Evolutionary conservation across 768 basidiomycete species (phyloP).

Genomic region (Cyathus striatus): DNA sequence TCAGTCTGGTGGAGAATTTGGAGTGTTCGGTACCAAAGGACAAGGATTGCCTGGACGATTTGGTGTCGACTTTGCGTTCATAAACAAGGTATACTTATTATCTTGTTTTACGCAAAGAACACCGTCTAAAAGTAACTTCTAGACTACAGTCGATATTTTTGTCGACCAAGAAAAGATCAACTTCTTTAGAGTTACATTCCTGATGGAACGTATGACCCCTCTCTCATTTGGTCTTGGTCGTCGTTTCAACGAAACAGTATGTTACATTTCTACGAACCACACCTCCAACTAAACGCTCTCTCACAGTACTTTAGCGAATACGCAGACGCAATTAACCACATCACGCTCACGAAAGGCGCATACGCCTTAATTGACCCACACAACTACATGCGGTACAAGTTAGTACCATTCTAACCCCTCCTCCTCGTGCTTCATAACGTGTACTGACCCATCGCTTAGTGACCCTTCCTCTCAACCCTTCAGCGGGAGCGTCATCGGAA

Average conservation of each 20-base stretch:
- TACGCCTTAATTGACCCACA: conserved; percentile 41
- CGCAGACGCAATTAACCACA: conserved; percentile 37
- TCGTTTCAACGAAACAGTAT: conserved; percentile 39
- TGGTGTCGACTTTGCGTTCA: conserved; percentile 38
- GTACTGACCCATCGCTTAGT: too few relatives aligned
- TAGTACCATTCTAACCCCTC: too few relatives aligned
- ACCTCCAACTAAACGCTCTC: too few relatives aligned
- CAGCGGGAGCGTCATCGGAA: conserved; percentile 40
- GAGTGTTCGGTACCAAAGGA: conserved; percentile 30
- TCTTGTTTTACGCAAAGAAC: not conserved
- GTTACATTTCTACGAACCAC: too few relatives aligned
- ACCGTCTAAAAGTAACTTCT: not conserved
- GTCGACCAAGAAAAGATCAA: conserved; percentile 45
- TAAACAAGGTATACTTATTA: conserved; percentile 32
- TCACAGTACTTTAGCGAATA: conserved; percentile 36
- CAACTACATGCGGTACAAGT: conserved; percentile 48
- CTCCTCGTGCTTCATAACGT: too few relatives aligned
- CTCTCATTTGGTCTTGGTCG: conserved; percentile 32
- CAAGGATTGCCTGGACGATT: conserved; percentile 40
- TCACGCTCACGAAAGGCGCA: conserved; percentile 33
- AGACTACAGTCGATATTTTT: conserved; percentile 41
- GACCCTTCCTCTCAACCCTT: conserved; percentile 39
- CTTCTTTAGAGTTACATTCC: conserved; percentile 43
- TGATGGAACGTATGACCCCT: conserved; percentile 42
- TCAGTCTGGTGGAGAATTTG: conserved; percentile 44